Evolutionary conservation across 805 yeast genomes (phyloP).

Genomic region (Isabelozyma rhagii): DNA sequence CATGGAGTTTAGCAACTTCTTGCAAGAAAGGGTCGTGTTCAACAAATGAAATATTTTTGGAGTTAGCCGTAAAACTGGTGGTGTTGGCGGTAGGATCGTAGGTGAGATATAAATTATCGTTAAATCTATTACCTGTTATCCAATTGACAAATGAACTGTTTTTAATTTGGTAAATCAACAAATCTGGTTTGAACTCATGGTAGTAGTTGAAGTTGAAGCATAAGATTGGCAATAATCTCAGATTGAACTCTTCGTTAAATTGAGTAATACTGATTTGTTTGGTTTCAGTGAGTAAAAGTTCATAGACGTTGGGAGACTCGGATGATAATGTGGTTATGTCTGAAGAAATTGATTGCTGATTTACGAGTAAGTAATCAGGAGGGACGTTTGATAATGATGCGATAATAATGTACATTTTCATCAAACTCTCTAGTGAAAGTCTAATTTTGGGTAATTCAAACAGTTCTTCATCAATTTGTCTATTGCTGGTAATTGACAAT

Average conservation of each 20-base stretch:
- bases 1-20: constrained; percentile 13
- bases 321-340: constrained; percentile 23
- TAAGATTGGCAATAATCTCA: constrained; percentile 13
- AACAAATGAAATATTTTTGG: constrained; percentile 3
- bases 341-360: constrained; percentile 15
- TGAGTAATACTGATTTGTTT: constrained; percentile 5
- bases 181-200: constrained; percentile 15
- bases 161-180: constrained; percentile 15
- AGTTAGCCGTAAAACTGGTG: constrained; percentile 12
- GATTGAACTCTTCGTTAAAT: constrained; percentile 11
- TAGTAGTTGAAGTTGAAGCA: constrained; percentile 12
- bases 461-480: constrained; percentile 2
- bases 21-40: constrained; percentile 12
- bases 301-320: constrained; percentile 20
- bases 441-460: constrained; percentile 14
- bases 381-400: constrained; percentile 25
- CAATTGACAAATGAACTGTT: constrained; percentile 30
- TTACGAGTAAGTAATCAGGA: constrained; percentile 13
- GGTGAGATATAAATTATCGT: constrained; percentile 14
- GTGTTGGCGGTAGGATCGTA: constrained; percentile 13
- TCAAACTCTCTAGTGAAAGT: constrained; percentile 24
- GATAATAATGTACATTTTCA: constrained; percentile 21
- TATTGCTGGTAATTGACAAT: constrained; percentile 10
- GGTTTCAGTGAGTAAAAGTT: constrained; percentile 8
- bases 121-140: constrained; percentile 22